phyloP scores from a whole-genome alignment of 2,329 filamentous ascomycete species.

The Cladorrhinum sp. region DNA sequence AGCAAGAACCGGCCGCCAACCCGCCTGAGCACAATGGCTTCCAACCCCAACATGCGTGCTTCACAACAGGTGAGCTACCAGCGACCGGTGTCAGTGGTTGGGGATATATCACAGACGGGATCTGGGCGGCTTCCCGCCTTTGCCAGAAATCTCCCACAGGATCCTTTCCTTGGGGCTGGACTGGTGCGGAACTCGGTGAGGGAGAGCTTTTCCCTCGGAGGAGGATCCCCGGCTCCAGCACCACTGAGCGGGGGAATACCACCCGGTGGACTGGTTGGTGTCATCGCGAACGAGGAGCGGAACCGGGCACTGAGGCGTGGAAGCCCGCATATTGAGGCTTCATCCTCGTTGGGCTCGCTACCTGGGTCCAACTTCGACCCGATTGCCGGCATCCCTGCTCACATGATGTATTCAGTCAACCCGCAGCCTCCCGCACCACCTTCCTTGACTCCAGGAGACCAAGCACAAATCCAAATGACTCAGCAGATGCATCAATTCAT shows the following conservation, averaged over 20 bases:
- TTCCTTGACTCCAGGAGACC: conserved; percentile 59
- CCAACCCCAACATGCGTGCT: conserved; percentile 68
- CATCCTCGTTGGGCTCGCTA: conserved; percentile 39
- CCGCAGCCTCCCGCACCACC: conserved; percentile 28
- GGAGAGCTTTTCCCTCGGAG: conserved; percentile 70
- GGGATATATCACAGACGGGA: conserved; percentile 43
- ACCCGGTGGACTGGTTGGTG: conserved; percentile 78
- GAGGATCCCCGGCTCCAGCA: conserved; percentile 45
- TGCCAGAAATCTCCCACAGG: conserved; percentile 75
- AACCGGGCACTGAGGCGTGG: conserved; percentile 74
- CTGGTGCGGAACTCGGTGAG: conserved; percentile 69
- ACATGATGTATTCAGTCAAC: conserved; percentile 46
- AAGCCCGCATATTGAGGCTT: conserved; percentile 65
- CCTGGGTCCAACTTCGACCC: conserved; percentile 46
- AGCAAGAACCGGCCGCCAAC: conserved; percentile 72
- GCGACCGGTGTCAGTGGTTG: conserved; percentile 56
- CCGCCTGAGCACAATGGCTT: conserved; percentile 60
- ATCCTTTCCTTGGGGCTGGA: conserved; percentile 79
- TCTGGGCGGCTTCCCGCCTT: conserved; percentile 69
- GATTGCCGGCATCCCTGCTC: conserved; percentile 46
- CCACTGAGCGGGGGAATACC: conserved; percentile 44
- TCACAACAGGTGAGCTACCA: conserved; percentile 45
- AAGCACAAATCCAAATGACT: conserved; percentile 75
- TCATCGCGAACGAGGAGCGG: conserved; percentile 82
- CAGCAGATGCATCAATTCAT: conserved; percentile 85